Evolutionary conservation across 805 yeast genomes (phyloP), one percentile per base, ranked within the genome.

Genomic region (Vanderwaltozyma polyspora): DNA sequence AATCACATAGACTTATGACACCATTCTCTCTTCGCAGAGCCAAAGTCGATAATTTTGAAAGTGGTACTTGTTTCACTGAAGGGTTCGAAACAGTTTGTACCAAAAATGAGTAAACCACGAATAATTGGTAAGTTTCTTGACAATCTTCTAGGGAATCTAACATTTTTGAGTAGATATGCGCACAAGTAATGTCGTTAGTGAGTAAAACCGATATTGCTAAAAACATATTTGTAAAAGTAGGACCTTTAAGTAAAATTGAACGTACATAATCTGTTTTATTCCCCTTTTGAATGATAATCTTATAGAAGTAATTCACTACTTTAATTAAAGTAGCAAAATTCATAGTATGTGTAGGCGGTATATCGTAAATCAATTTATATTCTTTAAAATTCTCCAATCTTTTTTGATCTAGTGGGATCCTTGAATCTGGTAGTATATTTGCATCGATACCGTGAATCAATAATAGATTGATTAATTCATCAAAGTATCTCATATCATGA

Each of bases 401-500:
- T 46, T 93, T 59, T 42, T 74, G 68, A 3, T 68, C 76, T 19
- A 79, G 49, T 0, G 89, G 82, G 2, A 83, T 67, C 1, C 86
- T 82, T 16, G 76, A 64, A 2, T 69, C 70, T 7, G 52, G 38
- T 0, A 76, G 71, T 1, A 84, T 41, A 33, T 72, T 70, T 0
- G 86, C 73, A 44, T 79, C 79, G 0, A 89, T 64, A 0, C 94
- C 87, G 42, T 76, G 79, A 2, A 79, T 56, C 0, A 86, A 72
- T 2, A 87, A 63, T 9, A 79, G 38, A 42, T 77, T 79, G 14
- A 80, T 55, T 29, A 89, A 50, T 16, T 66, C 70, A 24, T 80
- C 78, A 36, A 91, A 70, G 4, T 73, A 68, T 51, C 76, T 80
- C 68, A 89, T 76, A 52, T 91, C 97, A 46, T 84, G 86, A 8